Percentiles rank a stretch among this genome's conserved stretches.
Evolutionary conservation across 2,329 filamentous ascomycete genomes (phyloP).

Genomic region (Fusarium illudens): DNA sequence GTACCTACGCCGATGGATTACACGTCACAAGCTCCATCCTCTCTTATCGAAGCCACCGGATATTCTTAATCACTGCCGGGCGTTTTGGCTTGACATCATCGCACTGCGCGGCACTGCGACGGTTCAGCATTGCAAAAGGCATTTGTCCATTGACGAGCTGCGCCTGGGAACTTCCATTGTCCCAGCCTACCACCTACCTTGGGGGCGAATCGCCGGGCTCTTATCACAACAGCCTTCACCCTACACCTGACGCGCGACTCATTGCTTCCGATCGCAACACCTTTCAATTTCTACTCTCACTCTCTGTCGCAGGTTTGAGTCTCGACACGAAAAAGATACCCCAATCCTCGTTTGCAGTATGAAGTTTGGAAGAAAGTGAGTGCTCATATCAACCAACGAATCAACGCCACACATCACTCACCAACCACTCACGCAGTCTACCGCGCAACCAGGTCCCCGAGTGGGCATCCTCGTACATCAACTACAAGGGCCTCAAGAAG

Average conservation of each 20-base stretch:
- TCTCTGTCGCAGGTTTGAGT: conserved; percentile 1
- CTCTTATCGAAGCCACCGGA: conserved; percentile 24
- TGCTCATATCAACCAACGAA: conserved; percentile 17
- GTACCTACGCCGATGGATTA: conserved; percentile 23
- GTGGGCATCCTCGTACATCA: conserved; percentile 85
- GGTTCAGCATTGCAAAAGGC: background rate
- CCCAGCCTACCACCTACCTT: conserved; percentile 4
- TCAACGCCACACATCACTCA: background rate
- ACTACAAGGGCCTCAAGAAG: conserved; percentile 94
- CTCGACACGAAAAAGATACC: background rate
- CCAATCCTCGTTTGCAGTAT: conserved; percentile 47
- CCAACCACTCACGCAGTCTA: conserved; percentile 58
- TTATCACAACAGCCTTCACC: background rate
- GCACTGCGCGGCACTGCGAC: background rate
- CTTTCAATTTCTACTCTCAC: conserved; percentile 7
- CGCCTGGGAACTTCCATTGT: conserved; percentile 11
- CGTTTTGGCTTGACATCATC: conserved; percentile 31
- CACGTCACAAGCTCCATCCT: conserved; percentile 8
- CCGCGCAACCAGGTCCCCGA: conserved; percentile 86
- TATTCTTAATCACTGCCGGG: conserved; percentile 25
- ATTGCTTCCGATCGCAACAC: conserved; percentile 4
- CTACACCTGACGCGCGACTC: background rate
- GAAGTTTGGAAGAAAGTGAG: conserved; percentile 72
- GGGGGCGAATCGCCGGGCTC: conserved; percentile 13
- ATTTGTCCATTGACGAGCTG: background rate